Conservation (phyloP, 75 land plant species). For the Cunninghamia lanceolata region DNA sequence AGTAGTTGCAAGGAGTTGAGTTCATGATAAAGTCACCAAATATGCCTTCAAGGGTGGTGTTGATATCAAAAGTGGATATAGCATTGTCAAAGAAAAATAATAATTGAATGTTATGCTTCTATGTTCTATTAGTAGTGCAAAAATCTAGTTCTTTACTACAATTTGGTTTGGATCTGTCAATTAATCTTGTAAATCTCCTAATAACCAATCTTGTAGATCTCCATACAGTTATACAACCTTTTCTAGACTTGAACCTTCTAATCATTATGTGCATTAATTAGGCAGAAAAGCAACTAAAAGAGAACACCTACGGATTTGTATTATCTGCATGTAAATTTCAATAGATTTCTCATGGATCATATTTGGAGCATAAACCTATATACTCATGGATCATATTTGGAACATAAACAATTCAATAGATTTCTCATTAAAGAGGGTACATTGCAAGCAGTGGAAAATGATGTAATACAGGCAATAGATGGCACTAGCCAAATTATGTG, state of each 20-base stretch:
- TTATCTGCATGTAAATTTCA: neutral
- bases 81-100: neutral
- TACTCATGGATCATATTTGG: neutral
- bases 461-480: neutral
- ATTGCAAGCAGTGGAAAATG: neutral
- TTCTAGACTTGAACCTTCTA: neutral
- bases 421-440: neutral
- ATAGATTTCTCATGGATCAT: neutral
- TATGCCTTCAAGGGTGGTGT: slow-evolving; percentile 28
- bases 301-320: neutral
- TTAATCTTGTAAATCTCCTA: neutral
- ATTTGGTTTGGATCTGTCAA: neutral
- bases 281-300: neutral
- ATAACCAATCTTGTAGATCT: neutral
- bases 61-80: slow-evolving; percentile 3
- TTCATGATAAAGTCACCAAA: slow-evolving; percentile 71
- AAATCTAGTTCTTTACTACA: neutral
- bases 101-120: neutral
- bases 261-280: neutral
- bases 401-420: neutral
- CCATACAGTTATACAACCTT: neutral
- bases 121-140: neutral
- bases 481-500: neutral
- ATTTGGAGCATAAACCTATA: neutral
- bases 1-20: slow-evolving; percentile 64